A percentile compares a stretch with the other conserved stretches of the same genome.
Conservation (phyloP, 306 rosid genomes). For the Vigna nakashimae region DNA sequence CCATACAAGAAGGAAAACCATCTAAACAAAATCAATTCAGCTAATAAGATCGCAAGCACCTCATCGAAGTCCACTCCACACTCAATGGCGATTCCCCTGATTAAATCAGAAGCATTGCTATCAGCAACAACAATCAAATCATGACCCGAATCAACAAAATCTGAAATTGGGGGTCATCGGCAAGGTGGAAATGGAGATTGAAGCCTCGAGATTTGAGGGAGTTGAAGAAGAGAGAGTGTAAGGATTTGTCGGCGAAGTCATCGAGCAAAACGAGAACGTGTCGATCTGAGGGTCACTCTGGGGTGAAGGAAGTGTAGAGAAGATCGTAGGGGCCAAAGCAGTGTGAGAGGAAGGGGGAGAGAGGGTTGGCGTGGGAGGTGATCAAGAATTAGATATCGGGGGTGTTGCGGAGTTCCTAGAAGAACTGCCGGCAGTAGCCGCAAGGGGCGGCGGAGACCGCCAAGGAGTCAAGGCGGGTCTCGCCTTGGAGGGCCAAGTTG, state of each 20-base stretch:
- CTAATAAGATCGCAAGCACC: constrained; percentile 51
- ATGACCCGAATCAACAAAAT: constrained; percentile 94
- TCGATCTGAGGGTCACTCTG: constrained; percentile 73
- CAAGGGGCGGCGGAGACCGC: constrained; percentile 93
- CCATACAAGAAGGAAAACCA: too few relatives aligned
- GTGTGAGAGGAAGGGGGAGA: constrained; percentile 63
- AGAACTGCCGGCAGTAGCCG: constrained; percentile 94
- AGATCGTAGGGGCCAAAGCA: constrained; percentile 86
- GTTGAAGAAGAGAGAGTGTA: constrained; percentile 85
- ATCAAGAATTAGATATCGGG: constrained; percentile 62
- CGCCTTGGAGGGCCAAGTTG: constrained; percentile 67
- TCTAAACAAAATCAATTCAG: too few relatives aligned
- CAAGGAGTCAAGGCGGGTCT: constrained; percentile 57
- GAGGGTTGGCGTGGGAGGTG: constrained; percentile 47
- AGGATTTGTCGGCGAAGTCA: constrained; percentile 81
- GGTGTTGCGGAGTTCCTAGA: constrained; percentile 78
- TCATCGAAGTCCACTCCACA: constrained; percentile 97
- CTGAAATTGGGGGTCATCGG: constrained; percentile 89
- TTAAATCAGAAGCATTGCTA: constrained; percentile 82
- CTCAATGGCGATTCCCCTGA: constrained; percentile 78
- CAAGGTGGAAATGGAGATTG: constrained; percentile 91
- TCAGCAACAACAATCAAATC: constrained; percentile 88
- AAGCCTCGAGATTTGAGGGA: constrained; percentile 88
- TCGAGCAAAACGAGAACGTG: constrained; percentile 87
- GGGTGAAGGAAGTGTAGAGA: constrained; percentile 72